A percentile compares a stretch with the other conserved stretches of the same genome.
phyloP scores from a whole-genome alignment of 2,329 filamentous ascomycete species.

The Colletotrichum echinochloae region DNA sequence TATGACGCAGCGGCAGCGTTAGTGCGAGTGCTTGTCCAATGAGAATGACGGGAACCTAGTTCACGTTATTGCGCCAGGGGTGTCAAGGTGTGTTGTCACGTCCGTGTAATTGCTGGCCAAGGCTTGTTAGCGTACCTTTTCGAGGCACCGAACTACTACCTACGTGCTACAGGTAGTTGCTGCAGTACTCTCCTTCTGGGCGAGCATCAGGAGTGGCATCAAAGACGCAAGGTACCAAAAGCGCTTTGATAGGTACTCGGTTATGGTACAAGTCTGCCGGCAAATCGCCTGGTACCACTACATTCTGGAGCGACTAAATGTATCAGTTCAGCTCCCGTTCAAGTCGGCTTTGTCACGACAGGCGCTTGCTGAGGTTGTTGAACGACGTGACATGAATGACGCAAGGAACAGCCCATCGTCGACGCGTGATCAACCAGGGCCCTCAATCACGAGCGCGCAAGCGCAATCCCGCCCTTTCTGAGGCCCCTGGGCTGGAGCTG shows the following conservation, averaged over 20 bases:
- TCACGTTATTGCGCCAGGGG: neutral
- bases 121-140: neutral
- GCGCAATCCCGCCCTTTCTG: neutral
- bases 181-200: slow-evolving; percentile 1
- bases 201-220: neutral
- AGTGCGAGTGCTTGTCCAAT: neutral
- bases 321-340: neutral
- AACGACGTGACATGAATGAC: neutral
- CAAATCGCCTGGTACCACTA: neutral
- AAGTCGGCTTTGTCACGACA: neutral
- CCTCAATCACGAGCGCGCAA: neutral
- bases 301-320: neutral
- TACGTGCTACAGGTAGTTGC: no score
- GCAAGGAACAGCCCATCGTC: neutral
- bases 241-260: neutral
- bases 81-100: neutral
- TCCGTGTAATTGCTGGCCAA: slow-evolving; percentile 2
- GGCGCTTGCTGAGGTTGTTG: neutral
- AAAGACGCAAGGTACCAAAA: slow-evolving; percentile 3
- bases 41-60: neutral
- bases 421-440: neutral
- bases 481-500: neutral
- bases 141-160: neutral
- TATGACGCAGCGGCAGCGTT: slow-evolving; percentile 24
- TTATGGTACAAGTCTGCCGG: neutral